Evolutionary conservation across 2,329 filamentous ascomycete species (phyloP), one percentile per base, ranked within the genome.

Genomic region (Podosphaera aphanis): DNA sequence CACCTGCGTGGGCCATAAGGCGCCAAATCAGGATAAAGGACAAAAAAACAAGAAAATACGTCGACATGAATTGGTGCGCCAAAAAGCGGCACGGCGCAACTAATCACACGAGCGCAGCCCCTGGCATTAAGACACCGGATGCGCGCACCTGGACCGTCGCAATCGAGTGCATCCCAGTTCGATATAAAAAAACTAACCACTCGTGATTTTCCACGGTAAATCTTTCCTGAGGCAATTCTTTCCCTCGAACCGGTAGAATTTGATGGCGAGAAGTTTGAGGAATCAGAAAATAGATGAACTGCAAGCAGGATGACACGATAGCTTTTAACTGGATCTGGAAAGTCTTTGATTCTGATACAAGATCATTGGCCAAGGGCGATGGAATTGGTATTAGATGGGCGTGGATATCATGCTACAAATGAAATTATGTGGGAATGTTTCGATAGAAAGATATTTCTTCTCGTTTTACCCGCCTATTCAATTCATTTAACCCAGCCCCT

Each of bases 401-500:
- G 13, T 33, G 29, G 11, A 33, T 7, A 4, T 33, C 5, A 33
- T 33, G 4, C 29, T 33, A 33, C 10, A 13, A 7, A 33, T 33
- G 29, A 3, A 5, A 7, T n/a, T 33, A 16, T 27, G 43, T 36
- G 16, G 16, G 16, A 21, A n/a, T 44, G 43, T 29, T 20, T 20
- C 2, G 4, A 7, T 13, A 3, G 19, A 15, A 44, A 44, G 2
- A 37, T 36, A 21, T 36, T 36, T 44, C 6, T 35, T 18, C 20
- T 35, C 10, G 36, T 21, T 40, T 46, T 54, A 20, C 50, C 48
- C 13, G 53, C 50, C 37, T 48, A 56, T 45, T 50, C 52, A 36
- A 52, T 50, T 18, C 39, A 52, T 43, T 49, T 56, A 49, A 52
- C 56, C 25, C 50, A 57, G 52, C 55, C 55, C 37, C 53, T 48